phyloP scores from a whole-genome alignment of 1,284 basidiomycete species.

The Xerocomus nothofagi region DNA sequence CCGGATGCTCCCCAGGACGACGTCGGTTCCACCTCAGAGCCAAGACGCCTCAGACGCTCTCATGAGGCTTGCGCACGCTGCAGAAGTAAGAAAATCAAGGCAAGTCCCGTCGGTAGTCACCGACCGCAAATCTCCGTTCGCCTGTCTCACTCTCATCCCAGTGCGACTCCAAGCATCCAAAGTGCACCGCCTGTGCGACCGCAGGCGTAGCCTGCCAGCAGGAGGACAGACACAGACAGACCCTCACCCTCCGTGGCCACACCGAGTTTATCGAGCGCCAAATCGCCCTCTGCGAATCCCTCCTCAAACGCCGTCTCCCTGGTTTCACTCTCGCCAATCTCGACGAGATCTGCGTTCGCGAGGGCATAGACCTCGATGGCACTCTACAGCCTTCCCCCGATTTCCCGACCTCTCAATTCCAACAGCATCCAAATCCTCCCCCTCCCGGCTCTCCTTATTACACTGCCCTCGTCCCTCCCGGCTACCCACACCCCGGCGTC shows the following conservation, averaged over 20 bases:
- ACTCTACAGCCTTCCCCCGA: slow-evolving; percentile 25
- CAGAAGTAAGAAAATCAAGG: slow-evolving; percentile 92
- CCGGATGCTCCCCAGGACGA: slow-evolving; percentile 55
- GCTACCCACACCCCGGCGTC: slow-evolving; percentile 44
- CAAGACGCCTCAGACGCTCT: slow-evolving; percentile 75
- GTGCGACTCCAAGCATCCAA: slow-evolving; percentile 86
- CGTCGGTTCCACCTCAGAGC: slow-evolving; percentile 55
- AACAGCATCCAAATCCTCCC: slow-evolving; percentile 32
- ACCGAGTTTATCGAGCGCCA: slow-evolving; percentile 76
- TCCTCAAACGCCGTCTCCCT: slow-evolving; percentile 69
- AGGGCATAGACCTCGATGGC: slow-evolving; percentile 60
- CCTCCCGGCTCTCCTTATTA: slow-evolving; percentile 39
- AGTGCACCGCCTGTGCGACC: slow-evolving; percentile 77
- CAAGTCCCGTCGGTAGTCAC: slow-evolving; percentile 82
- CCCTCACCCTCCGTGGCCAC: slow-evolving; percentile 76
- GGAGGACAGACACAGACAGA: slow-evolving; percentile 81
- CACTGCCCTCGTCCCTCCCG: slow-evolving; percentile 44
- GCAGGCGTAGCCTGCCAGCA: slow-evolving; percentile 77
- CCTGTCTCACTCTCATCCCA: slow-evolving; percentile 41
- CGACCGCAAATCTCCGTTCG: slow-evolving; percentile 75
- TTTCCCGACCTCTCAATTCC: slow-evolving; percentile 32
- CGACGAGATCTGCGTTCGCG: slow-evolving; percentile 61
- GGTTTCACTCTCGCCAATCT: slow-evolving; percentile 64
- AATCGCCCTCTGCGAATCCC: slow-evolving; percentile 68
- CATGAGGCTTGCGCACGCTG: slow-evolving; percentile 87